Conservation (phyloP, 371 early-diverging fungal genomes). For the Parasitella parasitica region DNA sequence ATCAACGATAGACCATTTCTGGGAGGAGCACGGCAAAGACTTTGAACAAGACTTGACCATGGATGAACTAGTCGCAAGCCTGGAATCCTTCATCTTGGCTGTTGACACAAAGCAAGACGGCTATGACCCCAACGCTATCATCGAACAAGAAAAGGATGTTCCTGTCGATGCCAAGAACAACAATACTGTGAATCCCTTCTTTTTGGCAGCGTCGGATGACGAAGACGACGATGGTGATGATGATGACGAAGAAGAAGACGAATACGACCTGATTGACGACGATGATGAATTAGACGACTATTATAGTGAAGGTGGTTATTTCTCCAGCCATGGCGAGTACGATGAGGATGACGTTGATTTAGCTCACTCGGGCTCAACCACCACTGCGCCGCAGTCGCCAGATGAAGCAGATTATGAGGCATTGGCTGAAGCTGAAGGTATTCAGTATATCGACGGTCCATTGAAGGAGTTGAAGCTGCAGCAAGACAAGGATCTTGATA, state of each 20-base stretch:
- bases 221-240: slow-evolving; percentile 12
- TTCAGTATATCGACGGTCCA: slow-evolving; percentile 23
- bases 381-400: slow-evolving; percentile 7
- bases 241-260: slow-evolving; percentile 30
- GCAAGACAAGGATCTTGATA: background rate
- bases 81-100: slow-evolving; percentile 54
- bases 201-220: slow-evolving; percentile 6
- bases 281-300: slow-evolving; percentile 5
- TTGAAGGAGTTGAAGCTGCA: slow-evolving; percentile 2
- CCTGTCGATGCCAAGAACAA: slow-evolving; percentile 18
- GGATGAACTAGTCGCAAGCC: slow-evolving; percentile 61
- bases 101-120: slow-evolving; percentile 15
- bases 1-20: slow-evolving; percentile 65
- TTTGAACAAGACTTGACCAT: slow-evolving; percentile 65
- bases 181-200: slow-evolving; percentile 3
- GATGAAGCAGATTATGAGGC: slow-evolving; percentile 32
- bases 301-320: background rate
- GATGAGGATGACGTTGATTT: slow-evolving; percentile 12
- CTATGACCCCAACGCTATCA: slow-evolving; percentile 1
- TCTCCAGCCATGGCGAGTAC: slow-evolving; percentile 11
- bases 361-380: background rate
- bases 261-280: slow-evolving; percentile 3
- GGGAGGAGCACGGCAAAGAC: slow-evolving; percentile 57
- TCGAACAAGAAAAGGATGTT: slow-evolving; percentile 22
- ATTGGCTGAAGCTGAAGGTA: slow-evolving; percentile 24